These are phyloP conservation scores for Biscogniauxia mediterranea DNA, from an alignment of 2,329 filamentous ascomycete genomes.

Conservation along the genomic window DNA sequence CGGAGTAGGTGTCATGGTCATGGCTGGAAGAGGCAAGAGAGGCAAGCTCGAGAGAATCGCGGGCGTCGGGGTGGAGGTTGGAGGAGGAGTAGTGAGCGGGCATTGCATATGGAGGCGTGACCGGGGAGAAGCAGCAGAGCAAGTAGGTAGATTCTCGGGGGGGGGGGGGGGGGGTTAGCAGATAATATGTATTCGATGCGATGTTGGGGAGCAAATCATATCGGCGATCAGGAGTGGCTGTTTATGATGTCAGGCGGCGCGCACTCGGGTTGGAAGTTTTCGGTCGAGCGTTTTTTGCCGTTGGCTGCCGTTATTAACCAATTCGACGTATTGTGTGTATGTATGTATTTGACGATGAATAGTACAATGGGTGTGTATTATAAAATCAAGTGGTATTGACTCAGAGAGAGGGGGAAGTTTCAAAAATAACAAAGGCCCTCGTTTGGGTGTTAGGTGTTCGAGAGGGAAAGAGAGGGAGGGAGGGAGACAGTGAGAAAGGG, in stretches of 20 bases:
- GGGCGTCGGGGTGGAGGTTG: slow-evolving; percentile 49
- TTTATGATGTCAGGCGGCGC: background rate
- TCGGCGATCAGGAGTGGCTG: background rate
- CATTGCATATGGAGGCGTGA: slow-evolving; percentile 30
- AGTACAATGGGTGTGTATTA: background rate
- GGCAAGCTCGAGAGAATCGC: slow-evolving; percentile 95
- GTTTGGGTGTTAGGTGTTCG: background rate
- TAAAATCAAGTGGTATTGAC: background rate
- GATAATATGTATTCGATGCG: background rate
- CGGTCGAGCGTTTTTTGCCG: background rate
- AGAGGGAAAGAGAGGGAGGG: background rate
- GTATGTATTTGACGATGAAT: background rate
- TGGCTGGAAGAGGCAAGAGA: slow-evolving; percentile 85
- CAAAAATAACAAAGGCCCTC: background rate
- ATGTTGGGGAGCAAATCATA: slow-evolving; percentile 1
- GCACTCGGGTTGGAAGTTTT: background rate
- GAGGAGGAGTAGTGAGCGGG: slow-evolving; percentile 42
- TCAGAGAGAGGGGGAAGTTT: too few species aligned
- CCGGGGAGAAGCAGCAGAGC: too few species aligned
- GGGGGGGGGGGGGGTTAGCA: background rate
- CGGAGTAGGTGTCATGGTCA: slow-evolving; percentile 56
- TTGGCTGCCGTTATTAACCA: background rate
- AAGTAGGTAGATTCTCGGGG: background rate
- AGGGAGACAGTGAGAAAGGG: background rate
- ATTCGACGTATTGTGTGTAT: background rate